Evolutionary conservation across 306 rosid species (phyloP).

Genomic region (Rosa multiflora): DNA sequence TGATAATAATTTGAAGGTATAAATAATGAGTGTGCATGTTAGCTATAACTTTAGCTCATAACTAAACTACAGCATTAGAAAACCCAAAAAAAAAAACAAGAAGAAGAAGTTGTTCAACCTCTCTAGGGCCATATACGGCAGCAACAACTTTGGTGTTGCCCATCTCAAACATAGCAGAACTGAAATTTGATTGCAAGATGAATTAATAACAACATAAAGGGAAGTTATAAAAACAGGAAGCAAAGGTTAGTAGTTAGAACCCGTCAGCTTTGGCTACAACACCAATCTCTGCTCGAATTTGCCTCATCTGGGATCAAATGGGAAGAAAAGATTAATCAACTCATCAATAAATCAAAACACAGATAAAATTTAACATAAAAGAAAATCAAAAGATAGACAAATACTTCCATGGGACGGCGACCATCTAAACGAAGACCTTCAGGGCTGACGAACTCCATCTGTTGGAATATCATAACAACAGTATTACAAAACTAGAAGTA

Average conservation of each 20-base stretch:
- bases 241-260: conserved; percentile 30
- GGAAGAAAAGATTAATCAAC: background rate
- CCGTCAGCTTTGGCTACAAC: conserved; percentile 87
- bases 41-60: background rate
- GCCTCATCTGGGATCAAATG: conserved; percentile 62
- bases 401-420: conserved; percentile 61
- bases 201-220: background rate
- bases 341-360: background rate
- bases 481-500: background rate
- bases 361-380: background rate
- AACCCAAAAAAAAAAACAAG: background rate
- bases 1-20: background rate
- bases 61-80: background rate
- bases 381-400: conserved; percentile 12
- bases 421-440: conserved; percentile 96
- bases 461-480: background rate
- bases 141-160: conserved; percentile 93
- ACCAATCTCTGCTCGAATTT: conserved; percentile 87
- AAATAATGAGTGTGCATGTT: background rate
- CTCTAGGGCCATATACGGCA: conserved; percentile 93
- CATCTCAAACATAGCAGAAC: conserved; percentile 90
- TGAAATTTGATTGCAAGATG: conserved; percentile 27
- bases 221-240: conserved; percentile 1
- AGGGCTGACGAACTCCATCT: conserved; percentile 86
- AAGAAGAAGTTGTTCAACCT: conserved; percentile 38